Evolutionary conservation across 129 eudicot species (phyloP).

Genomic region (Pulicaria dysenterica): DNA sequence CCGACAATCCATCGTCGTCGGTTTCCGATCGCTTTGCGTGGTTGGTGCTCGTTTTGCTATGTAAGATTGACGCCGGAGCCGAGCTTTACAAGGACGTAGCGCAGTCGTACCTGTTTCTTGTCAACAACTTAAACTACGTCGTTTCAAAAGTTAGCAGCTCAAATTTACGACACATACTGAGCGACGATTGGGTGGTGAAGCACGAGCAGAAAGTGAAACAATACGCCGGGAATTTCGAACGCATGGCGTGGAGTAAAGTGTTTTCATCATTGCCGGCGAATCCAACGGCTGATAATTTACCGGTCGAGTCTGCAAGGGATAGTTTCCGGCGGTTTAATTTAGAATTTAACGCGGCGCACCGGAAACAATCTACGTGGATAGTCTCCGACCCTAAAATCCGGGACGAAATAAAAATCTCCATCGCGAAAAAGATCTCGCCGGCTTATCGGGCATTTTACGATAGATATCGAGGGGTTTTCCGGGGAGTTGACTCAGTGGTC

Average conservation of each 20-base stretch:
- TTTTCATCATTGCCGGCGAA: constrained; percentile 57
- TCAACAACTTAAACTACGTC: constrained; percentile 86
- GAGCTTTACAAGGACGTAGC: constrained; percentile 68
- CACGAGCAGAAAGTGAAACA: constrained; percentile 59
- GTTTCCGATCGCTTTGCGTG: constrained; percentile 61
- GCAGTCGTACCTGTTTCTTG: constrained; percentile 70
- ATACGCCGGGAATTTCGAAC: constrained; percentile 63
- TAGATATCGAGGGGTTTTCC: constrained; percentile 31
- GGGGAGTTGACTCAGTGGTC: constrained; percentile 54
- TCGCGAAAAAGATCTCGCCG: constrained; percentile 46
- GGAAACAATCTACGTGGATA: constrained; percentile 66
- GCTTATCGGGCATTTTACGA: constrained; percentile 57
- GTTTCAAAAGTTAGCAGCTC: constrained; percentile 62
- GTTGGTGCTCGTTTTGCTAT: constrained; percentile 72
- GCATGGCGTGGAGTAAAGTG: constrained; percentile 79
- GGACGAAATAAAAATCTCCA: constrained; percentile 58
- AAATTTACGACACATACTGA: constrained; percentile 50
- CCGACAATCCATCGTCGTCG: constrained; percentile 41
- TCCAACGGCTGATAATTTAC: constrained; percentile 48
- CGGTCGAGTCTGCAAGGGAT: constrained; percentile 34
- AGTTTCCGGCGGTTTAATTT: constrained; percentile 54
- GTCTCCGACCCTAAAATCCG: constrained; percentile 62
- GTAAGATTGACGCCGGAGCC: constrained; percentile 79
- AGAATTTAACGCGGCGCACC: constrained; percentile 55
- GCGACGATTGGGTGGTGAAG: constrained; percentile 66